These are phyloP conservation scores for Quercus gilva DNA, from an alignment of 306 rosid genomes.

Conservation along the genomic window DNA sequence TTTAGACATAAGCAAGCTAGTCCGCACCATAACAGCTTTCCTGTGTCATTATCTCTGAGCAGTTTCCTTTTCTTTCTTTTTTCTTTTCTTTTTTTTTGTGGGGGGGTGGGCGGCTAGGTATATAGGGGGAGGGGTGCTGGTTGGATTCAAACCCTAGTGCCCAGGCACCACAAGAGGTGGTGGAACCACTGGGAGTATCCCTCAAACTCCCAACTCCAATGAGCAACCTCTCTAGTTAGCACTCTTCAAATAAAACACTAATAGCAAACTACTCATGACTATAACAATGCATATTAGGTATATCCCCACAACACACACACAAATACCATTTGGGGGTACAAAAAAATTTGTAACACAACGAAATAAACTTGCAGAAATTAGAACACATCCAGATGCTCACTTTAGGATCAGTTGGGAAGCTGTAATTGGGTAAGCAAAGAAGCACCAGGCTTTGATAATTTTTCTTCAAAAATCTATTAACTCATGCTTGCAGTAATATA, in stretches of 20 bases:
- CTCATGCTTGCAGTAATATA: not conserved
- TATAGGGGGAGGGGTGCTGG: no score
- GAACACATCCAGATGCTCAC: conserved; percentile 1
- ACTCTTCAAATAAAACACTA: not conserved
- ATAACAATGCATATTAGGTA: not conserved
- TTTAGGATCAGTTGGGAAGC: not conserved
- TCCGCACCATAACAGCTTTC: not conserved
- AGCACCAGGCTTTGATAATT: not conserved
- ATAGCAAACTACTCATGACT: not conserved
- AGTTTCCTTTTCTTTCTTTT: not conserved
- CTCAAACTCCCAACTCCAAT: no score
- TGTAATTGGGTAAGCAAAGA: not conserved
- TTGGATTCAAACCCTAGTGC: no score
- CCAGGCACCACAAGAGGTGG: no score
- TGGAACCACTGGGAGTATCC: no score
- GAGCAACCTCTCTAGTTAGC: no score
- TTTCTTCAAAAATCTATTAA: conserved; percentile 6
- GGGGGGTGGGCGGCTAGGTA: no score
- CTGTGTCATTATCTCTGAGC: not conserved
- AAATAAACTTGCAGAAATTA: not conserved
- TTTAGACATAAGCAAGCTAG: not conserved
- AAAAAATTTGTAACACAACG: not conserved
- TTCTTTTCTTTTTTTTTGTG: no score
- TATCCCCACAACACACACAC: not conserved
- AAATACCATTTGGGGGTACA: not conserved